Evolutionary conservation across 257 asterid species (phyloP).

Genomic region (Verbascum thapsus): DNA sequence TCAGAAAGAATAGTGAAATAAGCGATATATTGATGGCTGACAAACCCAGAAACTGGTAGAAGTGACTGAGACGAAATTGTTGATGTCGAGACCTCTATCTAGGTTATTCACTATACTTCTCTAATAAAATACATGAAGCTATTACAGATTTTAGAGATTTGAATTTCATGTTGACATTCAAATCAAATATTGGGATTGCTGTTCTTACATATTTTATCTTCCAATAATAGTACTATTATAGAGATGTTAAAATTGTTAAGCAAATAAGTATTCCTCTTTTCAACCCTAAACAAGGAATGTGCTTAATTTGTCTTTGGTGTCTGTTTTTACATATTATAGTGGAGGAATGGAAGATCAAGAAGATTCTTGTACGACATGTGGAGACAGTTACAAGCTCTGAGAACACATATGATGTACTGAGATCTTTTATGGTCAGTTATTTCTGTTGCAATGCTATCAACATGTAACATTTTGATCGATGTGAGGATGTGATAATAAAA

Average conservation of each 20-base stretch:
- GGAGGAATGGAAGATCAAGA: conserved; percentile 58
- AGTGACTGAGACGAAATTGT: not conserved
- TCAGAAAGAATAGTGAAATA: not conserved
- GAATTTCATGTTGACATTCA: no score
- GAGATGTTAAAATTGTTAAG: not conserved
- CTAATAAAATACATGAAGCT: no score
- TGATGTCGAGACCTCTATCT: not conserved
- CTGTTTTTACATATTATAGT: conserved; percentile 41
- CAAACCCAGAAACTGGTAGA: not conserved
- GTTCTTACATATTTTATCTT: no score
- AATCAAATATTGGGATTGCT: no score
- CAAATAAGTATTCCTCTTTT: not conserved
- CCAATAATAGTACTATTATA: no score
- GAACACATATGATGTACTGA: conserved; percentile 63
- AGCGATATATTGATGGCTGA: not conserved
- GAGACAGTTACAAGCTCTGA: conserved; percentile 71
- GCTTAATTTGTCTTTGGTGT: conserved; percentile 4
- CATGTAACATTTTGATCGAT: conserved; percentile 5
- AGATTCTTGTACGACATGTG: conserved; percentile 76
- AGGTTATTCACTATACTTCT: not conserved
- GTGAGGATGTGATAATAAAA: not conserved
- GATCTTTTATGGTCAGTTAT: conserved; percentile 70
- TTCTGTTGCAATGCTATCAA: conserved; percentile 9
- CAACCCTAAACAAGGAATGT: not conserved
- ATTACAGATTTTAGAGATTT: no score